Evolutionary conservation across 345 rosid species (phyloP).

Genomic region (Noccaea caerulescens): DNA sequence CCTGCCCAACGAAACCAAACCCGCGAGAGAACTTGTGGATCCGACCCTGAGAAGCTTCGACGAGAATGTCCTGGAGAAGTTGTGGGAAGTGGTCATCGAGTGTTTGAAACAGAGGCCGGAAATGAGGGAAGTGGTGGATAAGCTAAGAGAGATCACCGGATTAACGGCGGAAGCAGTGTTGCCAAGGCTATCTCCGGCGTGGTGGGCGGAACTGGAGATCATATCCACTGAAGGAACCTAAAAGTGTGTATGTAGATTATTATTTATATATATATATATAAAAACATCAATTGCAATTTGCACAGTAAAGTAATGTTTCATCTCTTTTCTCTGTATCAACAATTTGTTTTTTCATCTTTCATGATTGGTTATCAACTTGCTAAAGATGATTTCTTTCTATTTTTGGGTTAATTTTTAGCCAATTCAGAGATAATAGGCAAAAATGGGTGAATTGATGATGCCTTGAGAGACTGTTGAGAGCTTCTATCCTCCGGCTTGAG

Average conservation of each 20-base stretch:
- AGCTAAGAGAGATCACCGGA: constrained; percentile 73
- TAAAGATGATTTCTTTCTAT: constrained; percentile 4
- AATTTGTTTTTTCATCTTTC: constrained; percentile 18
- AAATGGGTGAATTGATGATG: not conserved
- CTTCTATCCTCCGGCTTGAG: not conserved
- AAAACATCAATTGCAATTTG: constrained; percentile 22
- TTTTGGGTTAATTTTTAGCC: not conserved
- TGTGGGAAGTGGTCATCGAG: constrained; percentile 61
- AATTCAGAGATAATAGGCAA: not conserved
- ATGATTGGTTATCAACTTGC: constrained; percentile 4
- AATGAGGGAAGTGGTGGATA: constrained; percentile 62
- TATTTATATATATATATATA: not conserved
- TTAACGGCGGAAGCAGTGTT: constrained; percentile 71
- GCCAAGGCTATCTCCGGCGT: constrained; percentile 81
- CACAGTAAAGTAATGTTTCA: constrained; percentile 18
- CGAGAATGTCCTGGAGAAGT: constrained; percentile 55
- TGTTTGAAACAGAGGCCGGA: constrained; percentile 63
- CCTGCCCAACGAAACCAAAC: constrained; percentile 47
- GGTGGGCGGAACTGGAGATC: constrained; percentile 99
- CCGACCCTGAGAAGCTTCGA: constrained; percentile 59
- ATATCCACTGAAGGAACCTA: constrained; percentile 59
- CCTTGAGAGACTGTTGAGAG: not conserved
- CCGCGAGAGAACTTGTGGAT: constrained; percentile 58
- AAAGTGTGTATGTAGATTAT: constrained; percentile 40
- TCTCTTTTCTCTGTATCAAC: constrained; percentile 12